These are phyloP conservation scores for Phytophthora ramorum DNA, from an alignment of 352 stramenopile species.

Conservation along the genomic window DNA sequence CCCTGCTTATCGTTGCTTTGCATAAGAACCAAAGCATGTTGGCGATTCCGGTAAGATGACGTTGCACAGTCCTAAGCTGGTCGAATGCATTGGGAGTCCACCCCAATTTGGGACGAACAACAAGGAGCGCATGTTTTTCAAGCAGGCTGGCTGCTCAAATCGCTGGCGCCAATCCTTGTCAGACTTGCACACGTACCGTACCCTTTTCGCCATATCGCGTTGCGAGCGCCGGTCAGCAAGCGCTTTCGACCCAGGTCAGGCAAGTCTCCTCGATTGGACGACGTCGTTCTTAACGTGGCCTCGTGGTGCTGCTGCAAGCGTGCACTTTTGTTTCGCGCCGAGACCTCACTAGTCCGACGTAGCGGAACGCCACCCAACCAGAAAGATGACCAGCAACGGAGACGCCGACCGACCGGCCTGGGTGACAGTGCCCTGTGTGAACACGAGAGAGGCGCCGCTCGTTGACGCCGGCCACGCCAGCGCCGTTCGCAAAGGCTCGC, in stretches of 20 bases:
- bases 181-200: background rate
- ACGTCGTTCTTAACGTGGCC: constrained; percentile 14
- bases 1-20: background rate
- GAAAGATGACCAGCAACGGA: constrained; percentile 36
- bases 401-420: constrained; percentile 55
- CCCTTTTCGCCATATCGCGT: constrained; percentile 18
- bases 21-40: background rate
- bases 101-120: background rate
- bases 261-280: constrained; percentile 36
- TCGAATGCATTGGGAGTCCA: constrained; percentile 4
- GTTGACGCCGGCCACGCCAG: constrained; percentile 93
- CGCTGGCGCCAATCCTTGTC: constrained; percentile 19
- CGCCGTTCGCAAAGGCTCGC: constrained; percentile 88
- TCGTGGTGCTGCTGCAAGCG: constrained; percentile 14
- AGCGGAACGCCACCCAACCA: constrained; percentile 1
- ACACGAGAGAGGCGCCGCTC: constrained; percentile 79
- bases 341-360: constrained; percentile 24
- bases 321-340: constrained; percentile 33
- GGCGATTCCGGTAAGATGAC: background rate
- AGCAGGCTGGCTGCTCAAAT: constrained; percentile 13
- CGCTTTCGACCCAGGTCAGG: constrained; percentile 25
- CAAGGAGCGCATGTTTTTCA: constrained; percentile 18
- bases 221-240: constrained; percentile 14
- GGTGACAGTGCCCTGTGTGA: constrained; percentile 77
- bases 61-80: no score